phyloP scores from a whole-genome alignment of 2,329 filamentous ascomycete species.

The Diaporthe helianthi region DNA sequence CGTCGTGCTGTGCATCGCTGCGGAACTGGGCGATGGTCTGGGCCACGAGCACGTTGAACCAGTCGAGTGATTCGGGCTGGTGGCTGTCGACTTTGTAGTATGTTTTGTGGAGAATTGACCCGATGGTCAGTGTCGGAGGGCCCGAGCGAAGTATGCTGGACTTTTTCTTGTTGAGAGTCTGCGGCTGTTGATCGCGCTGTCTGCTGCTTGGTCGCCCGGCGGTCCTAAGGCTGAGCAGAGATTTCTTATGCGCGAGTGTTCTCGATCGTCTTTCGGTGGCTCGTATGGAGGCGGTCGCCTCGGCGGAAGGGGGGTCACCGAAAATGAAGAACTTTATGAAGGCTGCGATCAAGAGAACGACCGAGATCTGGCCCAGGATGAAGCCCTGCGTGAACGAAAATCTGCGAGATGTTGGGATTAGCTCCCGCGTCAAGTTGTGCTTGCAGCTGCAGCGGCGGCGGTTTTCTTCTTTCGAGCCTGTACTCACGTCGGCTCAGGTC shows the following conservation, averaged over 20 bases:
- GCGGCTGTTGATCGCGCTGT: constrained; percentile 45
- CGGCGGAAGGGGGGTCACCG: constrained; percentile 86
- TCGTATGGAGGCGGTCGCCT: constrained; percentile 77
- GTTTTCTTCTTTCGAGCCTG: not conserved
- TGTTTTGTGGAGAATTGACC: constrained; percentile 92
- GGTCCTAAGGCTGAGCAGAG: constrained; percentile 68
- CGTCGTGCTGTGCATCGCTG: constrained; percentile 89
- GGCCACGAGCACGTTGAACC: constrained; percentile 97
- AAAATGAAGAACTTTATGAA: constrained; percentile 99
- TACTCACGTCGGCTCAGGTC: constrained; percentile 56
- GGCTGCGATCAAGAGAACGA: constrained; percentile 87
- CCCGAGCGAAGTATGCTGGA: constrained; percentile 74
- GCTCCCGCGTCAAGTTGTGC: constrained; percentile 23
- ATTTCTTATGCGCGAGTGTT: constrained; percentile 78
- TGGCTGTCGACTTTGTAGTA: constrained; percentile 97
- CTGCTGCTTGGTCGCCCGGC: constrained; percentile 44
- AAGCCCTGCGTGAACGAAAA: constrained; percentile 94
- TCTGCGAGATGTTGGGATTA: constrained; percentile 50
- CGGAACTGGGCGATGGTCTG: constrained; percentile 97
- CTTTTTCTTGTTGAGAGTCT: constrained; percentile 65
- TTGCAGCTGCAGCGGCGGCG: not conserved
- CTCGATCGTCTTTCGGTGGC: constrained; percentile 77
- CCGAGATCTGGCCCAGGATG: constrained; percentile 89
- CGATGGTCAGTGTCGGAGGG: constrained; percentile 82
- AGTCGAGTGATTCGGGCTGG: constrained; percentile 95